Conservation (phyloP, 345 rosid genomes). For the Alliaria petiolata region DNA sequence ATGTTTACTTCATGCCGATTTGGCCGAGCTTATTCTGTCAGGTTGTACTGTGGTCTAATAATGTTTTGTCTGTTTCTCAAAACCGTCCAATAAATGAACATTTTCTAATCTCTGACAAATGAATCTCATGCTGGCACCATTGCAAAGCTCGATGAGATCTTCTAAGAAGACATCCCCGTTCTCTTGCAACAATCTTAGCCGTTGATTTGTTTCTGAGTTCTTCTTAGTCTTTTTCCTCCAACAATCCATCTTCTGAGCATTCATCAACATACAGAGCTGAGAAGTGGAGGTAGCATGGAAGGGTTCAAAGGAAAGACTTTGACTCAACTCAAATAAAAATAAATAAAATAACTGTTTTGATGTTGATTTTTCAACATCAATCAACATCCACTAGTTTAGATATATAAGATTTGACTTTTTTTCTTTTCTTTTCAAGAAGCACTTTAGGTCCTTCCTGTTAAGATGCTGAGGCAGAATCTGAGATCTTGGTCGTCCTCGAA, state of each 20-base stretch:
- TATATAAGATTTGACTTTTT: no score
- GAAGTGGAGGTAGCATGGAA: no score
- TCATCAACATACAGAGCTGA: not conserved
- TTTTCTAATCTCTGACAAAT: no score
- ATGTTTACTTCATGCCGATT: not conserved
- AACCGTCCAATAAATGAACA: not conserved
- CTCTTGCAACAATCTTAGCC: conserved; percentile 7
- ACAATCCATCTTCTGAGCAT: conserved; percentile 5
- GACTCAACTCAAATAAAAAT: no score
- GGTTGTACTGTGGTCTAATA: not conserved
- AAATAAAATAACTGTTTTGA: no score
- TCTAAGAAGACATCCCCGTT: conserved; percentile 21
- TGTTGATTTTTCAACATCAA: no score
- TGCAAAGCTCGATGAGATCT: conserved; percentile 26
- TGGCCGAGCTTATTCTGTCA: not conserved
- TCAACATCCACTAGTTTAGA: no score
- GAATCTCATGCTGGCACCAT: not conserved
- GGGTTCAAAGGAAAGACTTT: no score
- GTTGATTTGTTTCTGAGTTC: conserved; percentile 14
- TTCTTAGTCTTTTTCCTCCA: conserved; percentile 20
- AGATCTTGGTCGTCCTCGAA: not conserved
- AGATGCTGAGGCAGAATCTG: not conserved
- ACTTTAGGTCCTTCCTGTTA: no score
- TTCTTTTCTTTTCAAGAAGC: no score
- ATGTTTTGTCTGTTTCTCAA: not conserved